Evolutionary conservation across 2,329 filamentous ascomycete genomes (phyloP).

Genomic region (Penicillium italicum): DNA sequence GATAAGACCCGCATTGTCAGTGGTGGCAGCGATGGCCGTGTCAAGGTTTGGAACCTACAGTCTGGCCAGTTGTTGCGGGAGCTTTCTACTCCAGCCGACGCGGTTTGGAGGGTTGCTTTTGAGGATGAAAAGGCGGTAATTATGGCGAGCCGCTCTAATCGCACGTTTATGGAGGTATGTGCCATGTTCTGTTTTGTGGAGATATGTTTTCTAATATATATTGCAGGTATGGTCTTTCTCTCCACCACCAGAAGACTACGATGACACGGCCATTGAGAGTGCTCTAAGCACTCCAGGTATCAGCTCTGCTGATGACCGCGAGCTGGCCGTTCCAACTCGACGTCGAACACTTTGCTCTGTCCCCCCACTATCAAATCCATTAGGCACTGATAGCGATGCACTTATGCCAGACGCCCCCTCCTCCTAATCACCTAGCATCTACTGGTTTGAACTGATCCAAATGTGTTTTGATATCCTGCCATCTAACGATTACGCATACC

Average conservation of each 20-base stretch:
- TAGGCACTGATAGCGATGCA: conserved; percentile 31
- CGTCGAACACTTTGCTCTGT: conserved; percentile 31
- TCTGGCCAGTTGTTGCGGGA: conserved; percentile 87
- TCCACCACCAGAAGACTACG: conserved; percentile 55
- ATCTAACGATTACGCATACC: conserved; percentile 22
- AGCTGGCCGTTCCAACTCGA: conserved; percentile 14
- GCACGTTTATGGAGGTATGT: conserved; percentile 95
- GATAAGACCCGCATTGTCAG: conserved; percentile 94
- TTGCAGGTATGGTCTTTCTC: conserved; percentile 89
- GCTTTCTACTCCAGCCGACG: conserved; percentile 84
- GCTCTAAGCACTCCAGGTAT: conserved; percentile 34
- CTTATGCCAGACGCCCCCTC: conserved; percentile 35
- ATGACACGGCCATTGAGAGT: conserved; percentile 32
- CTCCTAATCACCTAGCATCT: conserved; percentile 15
- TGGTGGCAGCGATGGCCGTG: conserved; percentile 92
- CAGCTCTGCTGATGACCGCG: conserved; percentile 19
- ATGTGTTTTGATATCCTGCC: conserved; percentile 6
- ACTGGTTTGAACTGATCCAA: conserved; percentile 7
- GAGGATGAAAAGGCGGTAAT: conserved; percentile 98
- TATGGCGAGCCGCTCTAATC: conserved; percentile 76
- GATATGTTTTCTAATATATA: conserved; percentile 5
- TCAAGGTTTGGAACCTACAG: conserved; percentile 97
- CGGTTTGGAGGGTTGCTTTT: conserved; percentile 96
- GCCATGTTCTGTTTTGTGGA: not conserved
- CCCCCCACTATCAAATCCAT: conserved; percentile 28